A percentile compares a stretch with the other conserved stretches of the same genome.
Conservation (phyloP, 352 stramenopile genomes). For the Globisporangium orthogonon region DNA sequence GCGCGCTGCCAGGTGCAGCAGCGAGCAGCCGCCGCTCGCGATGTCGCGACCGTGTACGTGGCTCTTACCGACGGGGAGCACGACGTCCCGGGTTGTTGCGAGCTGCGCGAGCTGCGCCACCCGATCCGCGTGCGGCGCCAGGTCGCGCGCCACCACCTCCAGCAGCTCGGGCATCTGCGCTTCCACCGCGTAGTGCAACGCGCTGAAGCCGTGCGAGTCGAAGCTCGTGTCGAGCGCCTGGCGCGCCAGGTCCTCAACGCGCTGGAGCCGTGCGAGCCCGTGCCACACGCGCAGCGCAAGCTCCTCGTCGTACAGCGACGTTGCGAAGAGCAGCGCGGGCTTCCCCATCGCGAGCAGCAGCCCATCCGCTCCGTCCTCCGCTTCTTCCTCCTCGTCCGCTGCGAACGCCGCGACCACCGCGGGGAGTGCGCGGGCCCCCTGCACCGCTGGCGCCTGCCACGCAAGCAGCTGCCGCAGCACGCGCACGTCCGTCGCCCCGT, state of each 20-base stretch:
- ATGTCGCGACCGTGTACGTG: constrained; percentile 69
- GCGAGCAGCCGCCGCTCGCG: constrained; percentile 53
- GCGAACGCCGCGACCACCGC: constrained; percentile 33
- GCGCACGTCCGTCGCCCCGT: constrained; percentile 6
- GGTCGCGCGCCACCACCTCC: constrained; percentile 22
- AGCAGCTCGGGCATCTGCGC: constrained; percentile 59
- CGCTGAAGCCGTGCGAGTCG: constrained; percentile 62
- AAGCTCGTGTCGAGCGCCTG: constrained; percentile 65
- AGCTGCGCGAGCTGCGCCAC: constrained; percentile 12
- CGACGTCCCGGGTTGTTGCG: constrained; percentile 56
- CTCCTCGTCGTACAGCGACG: constrained; percentile 84
- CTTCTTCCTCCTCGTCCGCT: constrained; percentile 7
- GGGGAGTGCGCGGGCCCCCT: constrained; percentile 15
- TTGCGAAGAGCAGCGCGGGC: constrained; percentile 65
- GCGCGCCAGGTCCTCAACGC: constrained; percentile 33
- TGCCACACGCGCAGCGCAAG: constrained; percentile 57
- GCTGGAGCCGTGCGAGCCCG: constrained; percentile 32
- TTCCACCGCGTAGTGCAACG: constrained; percentile 73
- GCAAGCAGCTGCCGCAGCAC: constrained; percentile 39
- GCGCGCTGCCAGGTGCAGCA: constrained; percentile 63
- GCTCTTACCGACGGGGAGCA: constrained; percentile 49
- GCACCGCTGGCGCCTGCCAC: constrained; percentile 30
- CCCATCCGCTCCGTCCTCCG: constrained; percentile 7
- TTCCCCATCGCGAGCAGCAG: constrained; percentile 71
- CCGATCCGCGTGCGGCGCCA: constrained; percentile 7